These are phyloP conservation scores for Flueggea neowawraea DNA, from an alignment of 441 rosid genomes.

Conservation along the genomic window DNA sequence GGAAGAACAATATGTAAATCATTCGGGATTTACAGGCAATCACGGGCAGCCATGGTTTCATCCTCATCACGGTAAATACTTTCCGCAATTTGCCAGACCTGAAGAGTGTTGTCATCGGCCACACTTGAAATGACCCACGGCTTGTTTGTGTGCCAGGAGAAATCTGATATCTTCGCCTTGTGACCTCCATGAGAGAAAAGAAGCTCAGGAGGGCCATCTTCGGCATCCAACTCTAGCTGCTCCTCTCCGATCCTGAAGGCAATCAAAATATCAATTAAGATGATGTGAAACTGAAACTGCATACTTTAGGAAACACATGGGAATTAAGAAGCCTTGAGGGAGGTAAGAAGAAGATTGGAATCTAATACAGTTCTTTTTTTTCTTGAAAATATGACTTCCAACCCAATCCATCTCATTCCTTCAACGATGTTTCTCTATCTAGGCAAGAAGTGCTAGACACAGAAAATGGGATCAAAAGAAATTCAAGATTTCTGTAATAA, in stretches of 20 bases:
- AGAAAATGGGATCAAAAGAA: background rate
- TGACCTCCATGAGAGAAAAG: conserved; percentile 93
- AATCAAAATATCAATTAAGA: conserved; percentile 7
- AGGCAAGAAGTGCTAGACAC: background rate
- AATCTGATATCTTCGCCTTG: conserved; percentile 79
- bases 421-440: no score
- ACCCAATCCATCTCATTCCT: no score
- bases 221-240: conserved; percentile 77
- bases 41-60: conserved; percentile 3
- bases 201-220: conserved; percentile 90
- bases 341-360: no score
- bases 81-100: conserved; percentile 88
- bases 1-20: no score
- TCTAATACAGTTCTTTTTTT: no score
- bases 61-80: conserved; percentile 70
- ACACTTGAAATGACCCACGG: conserved; percentile 86
- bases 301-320: no score
- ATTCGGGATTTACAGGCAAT: no score
- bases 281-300: no score
- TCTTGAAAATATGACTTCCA: no score
- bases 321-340: no score
- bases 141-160: conserved; percentile 79
- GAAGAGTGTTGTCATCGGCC: conserved; percentile 79
- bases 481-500: background rate
- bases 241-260: conserved; percentile 82